Evolutionary conservation across 140 eudicot genomes (phyloP).

Genomic region (Oenanthe javanica): DNA sequence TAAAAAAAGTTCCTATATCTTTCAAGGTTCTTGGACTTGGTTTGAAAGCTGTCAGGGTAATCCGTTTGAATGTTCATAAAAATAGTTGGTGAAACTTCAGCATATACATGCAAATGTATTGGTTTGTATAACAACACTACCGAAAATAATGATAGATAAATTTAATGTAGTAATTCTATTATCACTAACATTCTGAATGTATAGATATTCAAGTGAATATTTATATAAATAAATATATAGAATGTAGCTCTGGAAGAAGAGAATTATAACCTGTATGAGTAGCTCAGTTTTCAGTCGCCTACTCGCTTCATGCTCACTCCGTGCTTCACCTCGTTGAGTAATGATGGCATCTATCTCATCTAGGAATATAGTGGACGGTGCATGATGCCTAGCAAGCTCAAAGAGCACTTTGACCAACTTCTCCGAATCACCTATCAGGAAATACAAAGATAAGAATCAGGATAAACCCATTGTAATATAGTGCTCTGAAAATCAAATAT

Average conservation of each 20-base stretch:
- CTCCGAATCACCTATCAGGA: conserved; percentile 90
- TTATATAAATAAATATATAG: neutral
- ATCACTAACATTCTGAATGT: neutral
- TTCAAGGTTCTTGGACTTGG: neutral
- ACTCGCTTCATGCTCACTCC: conserved; percentile 99
- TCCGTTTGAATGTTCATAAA: neutral
- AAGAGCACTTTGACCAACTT: conserved; percentile 91
- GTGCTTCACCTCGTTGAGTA: conserved; percentile 98
- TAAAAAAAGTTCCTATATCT: neutral
- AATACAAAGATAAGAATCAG: neutral
- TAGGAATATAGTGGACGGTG: conserved; percentile 96
- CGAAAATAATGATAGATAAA: neutral
- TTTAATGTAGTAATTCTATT: neutral
- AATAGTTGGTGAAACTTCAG: neutral
- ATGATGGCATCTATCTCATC: conserved; percentile 99
- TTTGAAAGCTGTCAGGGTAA: neutral
- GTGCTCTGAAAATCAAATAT: no score
- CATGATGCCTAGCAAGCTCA: conserved; percentile 99
- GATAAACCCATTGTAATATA: neutral
- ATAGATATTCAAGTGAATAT: no score
- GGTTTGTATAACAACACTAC: neutral
- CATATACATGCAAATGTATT: neutral
- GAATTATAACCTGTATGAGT: conserved; percentile 70
- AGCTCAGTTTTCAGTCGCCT: conserved; percentile 97
- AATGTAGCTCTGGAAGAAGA: conserved; percentile 3